Conservation (phyloP, 768 basidiomycete genomes). For the Podaxis sp. region DNA sequence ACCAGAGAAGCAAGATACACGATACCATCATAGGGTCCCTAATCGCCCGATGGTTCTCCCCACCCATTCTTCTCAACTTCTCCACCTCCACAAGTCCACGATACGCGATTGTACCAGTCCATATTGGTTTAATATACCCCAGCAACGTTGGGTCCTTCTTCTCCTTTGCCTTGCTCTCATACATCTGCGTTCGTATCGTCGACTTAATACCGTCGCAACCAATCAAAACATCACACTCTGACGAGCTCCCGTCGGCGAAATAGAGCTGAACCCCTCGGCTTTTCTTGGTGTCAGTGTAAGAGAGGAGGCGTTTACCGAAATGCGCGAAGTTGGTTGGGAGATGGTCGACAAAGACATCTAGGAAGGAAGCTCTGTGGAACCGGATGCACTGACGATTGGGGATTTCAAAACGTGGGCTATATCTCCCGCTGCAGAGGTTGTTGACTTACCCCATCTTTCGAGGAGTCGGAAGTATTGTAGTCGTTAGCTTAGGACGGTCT, state of each 20-base stretch:
- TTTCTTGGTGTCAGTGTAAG: constrained; percentile 30
- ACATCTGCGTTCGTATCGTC: constrained; percentile 18
- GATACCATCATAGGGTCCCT: constrained; percentile 18
- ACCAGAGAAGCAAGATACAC: background rate
- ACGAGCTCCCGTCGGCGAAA: constrained; percentile 27
- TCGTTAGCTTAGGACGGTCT: constrained; percentile 18
- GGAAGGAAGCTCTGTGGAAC: constrained; percentile 62
- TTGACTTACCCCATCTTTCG: constrained; percentile 33
- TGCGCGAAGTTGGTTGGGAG: constrained; percentile 39
- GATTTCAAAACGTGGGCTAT: constrained; percentile 18
- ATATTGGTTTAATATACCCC: constrained; percentile 27
- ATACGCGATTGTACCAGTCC: constrained; percentile 36
- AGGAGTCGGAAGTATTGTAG: constrained; percentile 14
- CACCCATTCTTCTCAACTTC: constrained; percentile 20
- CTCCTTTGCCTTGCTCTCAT: constrained; percentile 18
- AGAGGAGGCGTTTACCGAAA: constrained; percentile 50
- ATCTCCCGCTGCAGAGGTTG: constrained; percentile 18
- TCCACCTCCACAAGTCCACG: constrained; percentile 30
- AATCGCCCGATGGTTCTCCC: constrained; percentile 23
- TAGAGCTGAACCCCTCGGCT: constrained; percentile 20
- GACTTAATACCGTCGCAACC: constrained; percentile 26
- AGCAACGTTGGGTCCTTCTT: constrained; percentile 2
- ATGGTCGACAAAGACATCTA: constrained; percentile 44
- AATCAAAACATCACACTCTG: constrained; percentile 34
- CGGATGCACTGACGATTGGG: background rate